Conservation (phyloP, 805 yeast species). For the Maudiozyma turicensis region DNA sequence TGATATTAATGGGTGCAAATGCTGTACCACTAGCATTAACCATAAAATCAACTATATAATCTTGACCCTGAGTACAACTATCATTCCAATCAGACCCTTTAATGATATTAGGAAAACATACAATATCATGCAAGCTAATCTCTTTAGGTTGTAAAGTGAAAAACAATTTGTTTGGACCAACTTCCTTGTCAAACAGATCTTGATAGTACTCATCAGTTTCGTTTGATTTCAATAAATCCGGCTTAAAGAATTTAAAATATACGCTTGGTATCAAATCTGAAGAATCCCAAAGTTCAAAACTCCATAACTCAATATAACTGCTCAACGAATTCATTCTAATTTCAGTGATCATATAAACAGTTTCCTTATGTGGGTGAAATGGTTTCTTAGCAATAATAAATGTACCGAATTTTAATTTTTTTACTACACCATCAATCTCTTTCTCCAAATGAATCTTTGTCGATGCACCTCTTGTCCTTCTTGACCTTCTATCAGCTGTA, state of each 20-base stretch:
- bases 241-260: conserved; percentile 16
- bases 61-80: neutral
- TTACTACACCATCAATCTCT: conserved; percentile 34
- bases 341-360: conserved; percentile 39
- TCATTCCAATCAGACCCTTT: conserved; percentile 26
- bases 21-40: conserved; percentile 12
- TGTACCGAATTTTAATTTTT: conserved; percentile 35
- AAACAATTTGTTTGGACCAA: conserved; percentile 37
- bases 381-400: conserved; percentile 32
- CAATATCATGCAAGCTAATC: conserved; percentile 32
- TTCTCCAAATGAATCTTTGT: neutral
- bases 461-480: conserved; percentile 6
- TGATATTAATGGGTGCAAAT: conserved; percentile 9
- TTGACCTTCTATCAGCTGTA: conserved; percentile 8
- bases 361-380: conserved; percentile 14
- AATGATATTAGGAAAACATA: conserved; percentile 36
- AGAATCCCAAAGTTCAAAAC: conserved; percentile 34
- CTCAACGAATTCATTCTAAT: conserved; percentile 38
- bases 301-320: conserved; percentile 38
- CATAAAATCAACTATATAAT: conserved; percentile 11
- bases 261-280: conserved; percentile 28
- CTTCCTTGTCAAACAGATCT: conserved; percentile 10
- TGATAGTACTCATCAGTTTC: conserved; percentile 7
- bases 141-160: conserved; percentile 40
- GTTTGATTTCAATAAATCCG: conserved; percentile 10